These are phyloP conservation scores for Aspergillus brunneoviolaceus DNA, from an alignment of 2,329 filamentous ascomycete genomes.

Conservation along the genomic window DNA sequence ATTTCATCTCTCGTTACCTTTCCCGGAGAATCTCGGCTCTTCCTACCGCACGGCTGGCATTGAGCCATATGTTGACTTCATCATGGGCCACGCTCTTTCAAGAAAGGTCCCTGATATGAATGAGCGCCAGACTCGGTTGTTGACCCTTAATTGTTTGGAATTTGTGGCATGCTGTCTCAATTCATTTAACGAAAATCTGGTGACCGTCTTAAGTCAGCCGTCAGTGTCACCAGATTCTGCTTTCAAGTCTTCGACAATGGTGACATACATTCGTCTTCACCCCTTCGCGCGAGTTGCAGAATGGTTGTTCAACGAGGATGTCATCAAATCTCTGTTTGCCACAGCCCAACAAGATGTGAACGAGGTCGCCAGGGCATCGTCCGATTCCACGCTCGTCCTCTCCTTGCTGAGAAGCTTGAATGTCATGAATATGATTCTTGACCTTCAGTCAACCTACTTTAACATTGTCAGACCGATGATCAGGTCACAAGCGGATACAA, in stretches of 20 bases:
- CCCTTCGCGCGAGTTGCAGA: slow-evolving; percentile 95
- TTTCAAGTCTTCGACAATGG: slow-evolving; percentile 72
- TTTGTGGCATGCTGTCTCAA: slow-evolving; percentile 77
- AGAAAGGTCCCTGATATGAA: slow-evolving; percentile 67
- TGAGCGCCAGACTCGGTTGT: slow-evolving; percentile 66
- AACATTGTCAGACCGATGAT: slow-evolving; percentile 81
- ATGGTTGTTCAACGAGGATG: slow-evolving; percentile 93
- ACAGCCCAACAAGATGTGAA: slow-evolving; percentile 73
- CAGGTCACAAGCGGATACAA: slow-evolving; percentile 62
- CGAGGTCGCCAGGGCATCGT: slow-evolving; percentile 69
- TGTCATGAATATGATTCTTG: slow-evolving; percentile 77
- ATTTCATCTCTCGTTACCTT: slow-evolving; percentile 75
- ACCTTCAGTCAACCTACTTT: slow-evolving; percentile 86
- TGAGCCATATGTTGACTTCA: slow-evolving; percentile 89
- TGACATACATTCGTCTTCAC: slow-evolving; percentile 80
- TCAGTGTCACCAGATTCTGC: slow-evolving; percentile 72
- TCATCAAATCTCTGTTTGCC: slow-evolving; percentile 75
- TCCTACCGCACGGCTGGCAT: slow-evolving; percentile 80
- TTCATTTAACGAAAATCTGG: slow-evolving; percentile 91
- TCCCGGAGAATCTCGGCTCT: slow-evolving; percentile 80
- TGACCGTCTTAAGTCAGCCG: slow-evolving; percentile 78
- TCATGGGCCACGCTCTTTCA: slow-evolving; percentile 74
- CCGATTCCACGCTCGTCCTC: slow-evolving; percentile 77
- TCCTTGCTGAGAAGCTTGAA: slow-evolving; percentile 78
- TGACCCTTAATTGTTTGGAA: slow-evolving; percentile 78